phyloP scores from a whole-genome alignment of 2,329 filamentous ascomycete species.

The Myriosclerotinia scirpicola region DNA sequence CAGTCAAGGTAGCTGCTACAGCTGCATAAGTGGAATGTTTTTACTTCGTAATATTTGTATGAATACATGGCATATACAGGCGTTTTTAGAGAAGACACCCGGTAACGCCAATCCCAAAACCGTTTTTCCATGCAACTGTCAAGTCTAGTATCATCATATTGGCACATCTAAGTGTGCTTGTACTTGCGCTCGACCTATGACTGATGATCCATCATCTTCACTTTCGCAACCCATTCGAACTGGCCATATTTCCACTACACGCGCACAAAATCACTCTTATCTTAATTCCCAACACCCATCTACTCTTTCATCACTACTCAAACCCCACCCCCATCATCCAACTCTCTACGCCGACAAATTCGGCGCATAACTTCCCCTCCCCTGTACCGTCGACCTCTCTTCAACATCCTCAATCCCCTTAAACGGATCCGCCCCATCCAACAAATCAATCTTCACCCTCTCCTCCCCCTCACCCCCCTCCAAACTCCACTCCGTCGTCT shows the following conservation, averaged over 20 bases:
- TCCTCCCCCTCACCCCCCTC: slow-evolving; percentile 58
- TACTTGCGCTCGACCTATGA: neutral
- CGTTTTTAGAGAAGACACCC: slow-evolving; percentile 34
- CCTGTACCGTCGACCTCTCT: slow-evolving; percentile 44
- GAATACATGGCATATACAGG: slow-evolving; percentile 37
- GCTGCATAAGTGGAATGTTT: slow-evolving; percentile 30
- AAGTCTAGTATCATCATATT: neutral
- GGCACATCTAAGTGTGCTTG: slow-evolving; percentile 10
- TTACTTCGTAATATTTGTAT: slow-evolving; percentile 36
- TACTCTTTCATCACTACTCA: slow-evolving; percentile 5
- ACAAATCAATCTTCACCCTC: slow-evolving; percentile 64
- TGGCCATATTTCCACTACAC: neutral
- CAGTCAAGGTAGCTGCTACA: slow-evolving; percentile 37
- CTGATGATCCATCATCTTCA: neutral
- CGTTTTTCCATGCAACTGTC: slow-evolving; percentile 25
- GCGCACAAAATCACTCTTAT: neutral
- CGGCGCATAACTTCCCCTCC: slow-evolving; percentile 41
- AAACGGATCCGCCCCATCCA: slow-evolving; percentile 73
- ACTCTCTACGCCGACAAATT: slow-evolving; percentile 33
- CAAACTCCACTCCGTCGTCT: slow-evolving; percentile 89
- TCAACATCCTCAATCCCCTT: slow-evolving; percentile 49
- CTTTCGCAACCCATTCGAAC: neutral
- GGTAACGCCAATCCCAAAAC: slow-evolving; percentile 20
- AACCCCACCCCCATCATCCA: neutral
- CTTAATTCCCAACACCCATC: neutral